Percentiles rank a stretch among this genome's conserved stretches.
phyloP scores from a whole-genome alignment of 495 filamentous ascomycete species.

The Lepraria neglecta region DNA sequence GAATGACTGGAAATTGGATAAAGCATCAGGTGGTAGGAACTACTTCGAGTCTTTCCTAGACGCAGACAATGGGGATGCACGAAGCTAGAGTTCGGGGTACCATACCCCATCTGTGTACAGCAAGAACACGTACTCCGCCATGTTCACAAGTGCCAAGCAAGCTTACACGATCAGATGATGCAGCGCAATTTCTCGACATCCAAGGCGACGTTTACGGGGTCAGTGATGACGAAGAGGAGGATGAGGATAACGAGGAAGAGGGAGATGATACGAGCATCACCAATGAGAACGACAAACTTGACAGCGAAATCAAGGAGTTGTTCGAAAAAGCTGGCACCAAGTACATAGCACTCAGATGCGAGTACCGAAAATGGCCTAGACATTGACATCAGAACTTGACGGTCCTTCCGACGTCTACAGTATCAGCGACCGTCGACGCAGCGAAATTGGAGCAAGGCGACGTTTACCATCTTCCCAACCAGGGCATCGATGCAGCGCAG shows the following conservation, averaged over 20 bases:
- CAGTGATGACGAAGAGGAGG: too few species aligned
- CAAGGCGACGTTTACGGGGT: too few species aligned
- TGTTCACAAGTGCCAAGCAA: not conserved
- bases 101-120: not conserved
- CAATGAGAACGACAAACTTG: too few species aligned
- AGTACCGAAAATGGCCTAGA: not conserved
- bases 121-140: not conserved
- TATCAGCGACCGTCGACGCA: too few species aligned
- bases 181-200: not conserved
- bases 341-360: not conserved
- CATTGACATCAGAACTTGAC: too few species aligned
- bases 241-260: not conserved
- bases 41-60: too few species aligned
- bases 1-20: too few species aligned
- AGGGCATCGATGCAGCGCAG: too few species aligned
- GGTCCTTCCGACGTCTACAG: too few species aligned
- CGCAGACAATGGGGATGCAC: not conserved
- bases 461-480: too few species aligned
- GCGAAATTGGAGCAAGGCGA: too few species aligned
- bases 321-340: not conserved
- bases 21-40: too few species aligned
- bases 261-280: not conserved
- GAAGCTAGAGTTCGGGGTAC: slow-evolving; percentile 1
- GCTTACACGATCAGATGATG: not conserved
- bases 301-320: not conserved